Percentiles rank a stretch among this genome's conserved stretches.
These are phyloP conservation scores for Glycine tomentella DNA, from an alignment of 306 rosid species.

Conservation along the genomic window DNA sequence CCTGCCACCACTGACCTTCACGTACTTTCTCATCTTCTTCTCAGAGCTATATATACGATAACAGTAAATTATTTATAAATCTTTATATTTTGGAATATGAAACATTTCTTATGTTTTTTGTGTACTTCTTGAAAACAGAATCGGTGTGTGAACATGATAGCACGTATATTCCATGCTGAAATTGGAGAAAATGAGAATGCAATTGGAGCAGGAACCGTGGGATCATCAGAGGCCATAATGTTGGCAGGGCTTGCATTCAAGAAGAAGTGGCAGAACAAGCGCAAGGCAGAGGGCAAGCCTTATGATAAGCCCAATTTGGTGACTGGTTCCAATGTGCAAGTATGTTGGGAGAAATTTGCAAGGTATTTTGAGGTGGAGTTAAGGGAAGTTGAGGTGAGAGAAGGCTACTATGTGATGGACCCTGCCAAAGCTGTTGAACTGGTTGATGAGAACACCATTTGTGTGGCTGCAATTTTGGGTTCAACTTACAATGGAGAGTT, in stretches of 20 bases:
- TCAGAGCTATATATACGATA: neutral
- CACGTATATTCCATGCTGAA: slow-evolving; percentile 69
- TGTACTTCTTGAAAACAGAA: slow-evolving; percentile 48
- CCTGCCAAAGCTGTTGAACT: slow-evolving; percentile 74
- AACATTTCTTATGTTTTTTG: neutral
- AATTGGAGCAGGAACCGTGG: slow-evolving; percentile 74
- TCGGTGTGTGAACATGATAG: slow-evolving; percentile 84
- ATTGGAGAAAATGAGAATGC: slow-evolving; percentile 62
- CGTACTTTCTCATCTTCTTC: slow-evolving; percentile 39
- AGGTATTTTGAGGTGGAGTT: slow-evolving; percentile 79
- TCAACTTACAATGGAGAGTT: slow-evolving; percentile 86
- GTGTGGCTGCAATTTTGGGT: slow-evolving; percentile 85
- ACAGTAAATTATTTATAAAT: neutral
- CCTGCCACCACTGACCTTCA: slow-evolving; percentile 85
- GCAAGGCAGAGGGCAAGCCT: slow-evolving; percentile 66
- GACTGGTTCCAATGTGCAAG: slow-evolving; percentile 74
- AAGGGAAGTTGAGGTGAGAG: slow-evolving; percentile 73
- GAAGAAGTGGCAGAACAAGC: slow-evolving; percentile 78
- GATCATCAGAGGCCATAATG: slow-evolving; percentile 93
- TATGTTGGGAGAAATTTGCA: slow-evolving; percentile 88
- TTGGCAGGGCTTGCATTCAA: slow-evolving; percentile 86
- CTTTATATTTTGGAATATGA: neutral
- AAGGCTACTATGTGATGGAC: slow-evolving; percentile 88
- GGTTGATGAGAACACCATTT: slow-evolving; percentile 86
- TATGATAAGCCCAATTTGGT: slow-evolving; percentile 75